Conservation (phyloP, 2,329 filamentous ascomycete species). For the Fusarium napiforme region DNA sequence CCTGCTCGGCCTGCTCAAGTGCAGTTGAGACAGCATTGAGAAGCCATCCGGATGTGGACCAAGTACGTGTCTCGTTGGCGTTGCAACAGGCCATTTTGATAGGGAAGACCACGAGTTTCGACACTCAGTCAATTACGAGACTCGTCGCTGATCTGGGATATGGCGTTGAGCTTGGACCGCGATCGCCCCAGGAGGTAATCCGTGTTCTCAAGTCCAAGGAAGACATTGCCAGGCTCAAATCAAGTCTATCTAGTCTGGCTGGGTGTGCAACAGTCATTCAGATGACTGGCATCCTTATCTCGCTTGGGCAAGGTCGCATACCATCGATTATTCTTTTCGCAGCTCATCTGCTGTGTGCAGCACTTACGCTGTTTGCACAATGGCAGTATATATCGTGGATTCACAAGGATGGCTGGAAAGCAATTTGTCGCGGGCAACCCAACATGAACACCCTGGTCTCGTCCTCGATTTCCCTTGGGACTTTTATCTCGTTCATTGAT, state of each 20-base stretch:
- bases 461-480: neutral
- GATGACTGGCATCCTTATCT: rapidly evolving
- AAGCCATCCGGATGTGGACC: neutral
- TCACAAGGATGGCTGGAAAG: neutral
- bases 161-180: neutral
- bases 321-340: neutral
- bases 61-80: neutral
- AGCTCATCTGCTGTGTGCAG: neutral
- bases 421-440: neutral
- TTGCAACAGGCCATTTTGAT: neutral
- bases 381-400: neutral
- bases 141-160: neutral
- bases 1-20: neutral
- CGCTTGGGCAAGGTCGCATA: neutral
- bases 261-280: neutral
- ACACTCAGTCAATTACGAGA: neutral
- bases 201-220: neutral
- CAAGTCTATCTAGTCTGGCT: neutral
- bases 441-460: neutral
- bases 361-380: neutral
- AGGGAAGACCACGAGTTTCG: neutral
- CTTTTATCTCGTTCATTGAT: neutral
- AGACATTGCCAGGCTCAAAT: neutral
- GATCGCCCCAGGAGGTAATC: neutral
- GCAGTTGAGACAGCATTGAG: neutral